Evolutionary conservation across 2,329 filamentous ascomycete genomes (phyloP), one percentile per base, ranked within the genome.

Genomic region (Colletotrichum trifolii): DNA sequence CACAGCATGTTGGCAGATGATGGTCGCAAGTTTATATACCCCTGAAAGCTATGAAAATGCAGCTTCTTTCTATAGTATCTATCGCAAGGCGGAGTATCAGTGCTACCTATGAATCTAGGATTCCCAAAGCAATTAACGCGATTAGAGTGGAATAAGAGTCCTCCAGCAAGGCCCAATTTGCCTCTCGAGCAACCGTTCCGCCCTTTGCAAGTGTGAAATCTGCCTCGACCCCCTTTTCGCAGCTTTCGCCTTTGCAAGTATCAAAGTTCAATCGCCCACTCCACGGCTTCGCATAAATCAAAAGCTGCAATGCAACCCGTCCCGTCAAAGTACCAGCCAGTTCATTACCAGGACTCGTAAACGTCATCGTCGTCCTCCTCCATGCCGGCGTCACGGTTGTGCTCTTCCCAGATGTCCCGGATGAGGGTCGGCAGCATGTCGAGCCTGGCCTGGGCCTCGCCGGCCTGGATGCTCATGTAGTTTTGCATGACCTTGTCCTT

Each of bases 401-500:
- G 33, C 2, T 45, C 38, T 3, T 68, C n/a, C 35, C 63, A 68
- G 11, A 55, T 39, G 13, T 56, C 7, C 9, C 42, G 50, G 33
- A 71, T 60, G 38, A 55, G 58, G 10, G 39, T n/a, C 13, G 57
- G 57, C 15, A 71, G 39, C 2, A n/a, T 47, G 4, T 55, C 35
- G 36, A 70, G 50, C 7, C 42, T 17, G 35, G 11, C 13, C 13
- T 70, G 65, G 39, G 64, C 66, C 59, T 66, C 59, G 2, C 55
- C 56, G 6, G 66, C 57, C 25, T 60, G 35, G 8, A 40, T 15
- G 9, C 68, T 49, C 15, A 67, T 69, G 17, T 59, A 67, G 36
- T 43, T 17, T 43, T 67, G 57, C 66, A 70, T 69, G 2, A 67
- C 60, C 12, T 4, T 10, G 13, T 75, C 73, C 1, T 35, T 40